phyloP scores from a whole-genome alignment of 306 rosid genomes.

The Glycine latifolia region DNA sequence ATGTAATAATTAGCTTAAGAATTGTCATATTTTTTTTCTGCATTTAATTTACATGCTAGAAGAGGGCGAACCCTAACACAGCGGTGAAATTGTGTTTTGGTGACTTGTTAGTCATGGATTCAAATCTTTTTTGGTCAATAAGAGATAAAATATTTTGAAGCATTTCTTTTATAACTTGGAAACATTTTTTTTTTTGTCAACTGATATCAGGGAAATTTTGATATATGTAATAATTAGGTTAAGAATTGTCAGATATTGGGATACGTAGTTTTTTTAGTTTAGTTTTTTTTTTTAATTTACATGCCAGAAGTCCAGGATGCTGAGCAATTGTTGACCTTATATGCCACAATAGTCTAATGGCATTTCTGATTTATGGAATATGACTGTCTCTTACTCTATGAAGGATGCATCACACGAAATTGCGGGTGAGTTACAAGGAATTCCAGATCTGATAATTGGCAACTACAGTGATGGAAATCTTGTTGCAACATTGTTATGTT shows the following conservation, averaged over 20 bases:
- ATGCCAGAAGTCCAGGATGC: not conserved
- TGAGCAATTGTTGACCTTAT: slow-evolving; percentile 7
- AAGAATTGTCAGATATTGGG: slow-evolving; percentile 8
- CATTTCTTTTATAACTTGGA: not conserved
- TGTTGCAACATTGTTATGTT: slow-evolving; percentile 57
- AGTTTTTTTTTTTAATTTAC: too few species aligned
- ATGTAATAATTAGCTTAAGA: slow-evolving; percentile 17
- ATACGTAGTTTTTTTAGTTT: too few species aligned
- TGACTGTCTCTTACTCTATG: slow-evolving; percentile 2
- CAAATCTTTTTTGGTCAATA: not conserved
- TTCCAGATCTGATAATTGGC: slow-evolving; percentile 58
- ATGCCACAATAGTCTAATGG: slow-evolving; percentile 22
- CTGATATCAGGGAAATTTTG: not conserved
- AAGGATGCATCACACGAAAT: slow-evolving; percentile 54
- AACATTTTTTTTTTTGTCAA: not conserved
- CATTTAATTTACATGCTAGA: too few species aligned
- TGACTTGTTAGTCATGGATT: too few species aligned
- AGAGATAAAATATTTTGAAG: not conserved
- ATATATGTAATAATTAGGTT: not conserved
- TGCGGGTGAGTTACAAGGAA: slow-evolving; percentile 56
- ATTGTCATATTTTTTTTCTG: not conserved
- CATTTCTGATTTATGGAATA: slow-evolving; percentile 3
- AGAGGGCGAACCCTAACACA: too few species aligned
- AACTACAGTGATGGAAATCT: slow-evolving; percentile 64
- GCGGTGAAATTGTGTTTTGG: too few species aligned